These are phyloP conservation scores for Camellia oleifera DNA, from an alignment of 179 eudicot genomes.

Conservation along the genomic window DNA sequence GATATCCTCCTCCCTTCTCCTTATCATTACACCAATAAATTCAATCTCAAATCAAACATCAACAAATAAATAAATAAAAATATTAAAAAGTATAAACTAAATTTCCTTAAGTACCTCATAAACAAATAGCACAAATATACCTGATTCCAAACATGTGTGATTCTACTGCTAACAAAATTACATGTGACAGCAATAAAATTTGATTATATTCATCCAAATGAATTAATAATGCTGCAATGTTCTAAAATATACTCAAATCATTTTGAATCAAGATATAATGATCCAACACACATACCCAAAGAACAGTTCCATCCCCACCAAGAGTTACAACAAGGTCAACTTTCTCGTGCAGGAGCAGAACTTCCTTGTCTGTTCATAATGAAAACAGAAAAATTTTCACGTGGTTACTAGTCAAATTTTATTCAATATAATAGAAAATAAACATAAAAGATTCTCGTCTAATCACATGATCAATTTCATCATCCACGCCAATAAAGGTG, in stretches of 20 bases:
- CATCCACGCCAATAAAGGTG: background rate
- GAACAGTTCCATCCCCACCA: conserved; percentile 99
- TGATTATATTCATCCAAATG: background rate
- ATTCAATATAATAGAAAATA: background rate
- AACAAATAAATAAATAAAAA: background rate
- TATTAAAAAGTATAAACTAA: background rate
- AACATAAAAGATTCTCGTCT: background rate
- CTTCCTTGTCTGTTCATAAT: conserved; percentile 55
- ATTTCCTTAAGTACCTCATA: background rate
- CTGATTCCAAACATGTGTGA: background rate
- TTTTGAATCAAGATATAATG: background rate
- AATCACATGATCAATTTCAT: background rate
- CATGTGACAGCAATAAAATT: background rate
- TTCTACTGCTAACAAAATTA: background rate
- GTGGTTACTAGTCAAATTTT: background rate
- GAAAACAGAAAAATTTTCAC: background rate
- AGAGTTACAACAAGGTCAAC: conserved; percentile 96
- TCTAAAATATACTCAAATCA: background rate
- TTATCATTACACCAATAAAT: background rate
- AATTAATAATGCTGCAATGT: conserved; percentile 1
- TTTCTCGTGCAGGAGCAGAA: conserved; percentile 63
- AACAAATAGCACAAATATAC: background rate
- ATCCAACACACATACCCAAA: conserved; percentile 67
- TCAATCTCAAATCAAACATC: background rate
- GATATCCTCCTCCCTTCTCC: background rate